Conservation (phyloP, 768 basidiomycete genomes). For the Suillus cothurnatus region DNA sequence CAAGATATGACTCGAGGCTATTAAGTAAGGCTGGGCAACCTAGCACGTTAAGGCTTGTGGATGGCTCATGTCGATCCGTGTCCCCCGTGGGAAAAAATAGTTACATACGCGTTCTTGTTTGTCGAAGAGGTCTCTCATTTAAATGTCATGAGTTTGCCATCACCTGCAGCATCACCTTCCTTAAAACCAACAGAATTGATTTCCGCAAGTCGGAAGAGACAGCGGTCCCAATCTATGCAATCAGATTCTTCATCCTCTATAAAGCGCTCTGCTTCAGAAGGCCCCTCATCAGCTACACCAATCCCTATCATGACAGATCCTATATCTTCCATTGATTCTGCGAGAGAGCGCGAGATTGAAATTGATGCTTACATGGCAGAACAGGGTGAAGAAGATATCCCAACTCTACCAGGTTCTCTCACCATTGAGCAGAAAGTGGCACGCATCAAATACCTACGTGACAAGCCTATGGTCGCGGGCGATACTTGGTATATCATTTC, state of each 20-base stretch:
- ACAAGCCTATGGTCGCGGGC: slow-evolving; percentile 55
- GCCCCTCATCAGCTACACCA: slow-evolving; percentile 46
- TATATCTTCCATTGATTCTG: slow-evolving; percentile 43
- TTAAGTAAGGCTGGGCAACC: background rate
- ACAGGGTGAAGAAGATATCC: slow-evolving; percentile 49
- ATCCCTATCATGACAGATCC: slow-evolving; percentile 30
- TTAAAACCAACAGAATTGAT: slow-evolving; percentile 39
- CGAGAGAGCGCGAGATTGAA: slow-evolving; percentile 54
- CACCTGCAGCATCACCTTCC: slow-evolving; percentile 44
- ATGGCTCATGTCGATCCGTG: background rate
- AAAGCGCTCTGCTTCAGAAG: slow-evolving; percentile 81
- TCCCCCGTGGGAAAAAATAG: slow-evolving; percentile 3
- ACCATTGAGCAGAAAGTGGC: slow-evolving; percentile 45
- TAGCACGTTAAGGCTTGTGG: too few relatives aligned
- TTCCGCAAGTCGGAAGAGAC: slow-evolving; percentile 57
- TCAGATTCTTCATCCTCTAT: slow-evolving; percentile 74
- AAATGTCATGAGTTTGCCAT: slow-evolving; percentile 50
- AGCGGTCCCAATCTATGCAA: slow-evolving; percentile 75
- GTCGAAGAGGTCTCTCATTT: slow-evolving; percentile 4
- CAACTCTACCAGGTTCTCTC: slow-evolving; percentile 7
- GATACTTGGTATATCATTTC: slow-evolving; percentile 82
- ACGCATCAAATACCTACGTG: slow-evolving; percentile 50
- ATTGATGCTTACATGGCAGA: slow-evolving; percentile 72
- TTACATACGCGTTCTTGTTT: slow-evolving; percentile 10
- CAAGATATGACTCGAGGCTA: background rate